A percentile compares a stretch with the other conserved stretches of the same genome.
These are phyloP conservation scores for Phytophthora melonis DNA, from an alignment of 352 stramenopile genomes.

Conservation along the genomic window DNA sequence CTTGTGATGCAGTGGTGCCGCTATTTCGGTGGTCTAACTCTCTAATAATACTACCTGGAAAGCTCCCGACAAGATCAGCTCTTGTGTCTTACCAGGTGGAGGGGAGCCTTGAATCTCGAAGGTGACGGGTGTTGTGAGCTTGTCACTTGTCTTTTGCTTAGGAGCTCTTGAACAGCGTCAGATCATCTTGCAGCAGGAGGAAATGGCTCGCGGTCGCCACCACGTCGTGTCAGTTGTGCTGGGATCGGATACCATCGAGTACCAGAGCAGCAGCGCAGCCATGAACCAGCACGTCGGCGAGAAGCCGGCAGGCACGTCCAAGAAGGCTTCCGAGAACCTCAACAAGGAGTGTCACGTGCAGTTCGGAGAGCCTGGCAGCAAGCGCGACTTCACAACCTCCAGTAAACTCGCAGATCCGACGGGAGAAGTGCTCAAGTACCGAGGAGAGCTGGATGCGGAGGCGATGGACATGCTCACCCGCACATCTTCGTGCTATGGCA, in stretches of 20 bases:
- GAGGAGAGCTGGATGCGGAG: conserved; percentile 53
- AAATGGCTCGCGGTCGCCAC: conserved; percentile 40
- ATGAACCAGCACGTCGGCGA: conserved; percentile 59
- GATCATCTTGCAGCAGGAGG: neutral
- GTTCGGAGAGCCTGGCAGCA: conserved; percentile 69
- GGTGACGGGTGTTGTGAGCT: neutral
- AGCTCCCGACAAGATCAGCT: conserved; percentile 26
- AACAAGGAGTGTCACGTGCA: conserved; percentile 77
- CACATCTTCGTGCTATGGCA: conserved; percentile 68
- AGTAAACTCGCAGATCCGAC: conserved; percentile 68
- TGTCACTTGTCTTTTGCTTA: conserved; percentile 28
- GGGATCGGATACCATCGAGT: conserved; percentile 66
- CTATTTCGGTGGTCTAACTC: conserved; percentile 15
- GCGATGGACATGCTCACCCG: conserved; percentile 67
- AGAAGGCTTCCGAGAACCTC: conserved; percentile 43
- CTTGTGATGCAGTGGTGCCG: neutral
- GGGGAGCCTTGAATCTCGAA: neutral
- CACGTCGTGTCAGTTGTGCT: conserved; percentile 73
- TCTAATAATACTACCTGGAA: conserved; percentile 39
- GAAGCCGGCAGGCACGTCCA: conserved; percentile 10
- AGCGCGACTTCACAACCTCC: conserved; percentile 65
- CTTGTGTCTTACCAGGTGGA: conserved; percentile 1
- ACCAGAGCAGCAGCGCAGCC: conserved; percentile 53
- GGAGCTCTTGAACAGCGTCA: conserved; percentile 1
- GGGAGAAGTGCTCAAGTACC: conserved; percentile 74